Evolutionary conservation across 202 grass and related monocot genomes (phyloP).

Genomic region (Alloteropsis angusta): DNA sequence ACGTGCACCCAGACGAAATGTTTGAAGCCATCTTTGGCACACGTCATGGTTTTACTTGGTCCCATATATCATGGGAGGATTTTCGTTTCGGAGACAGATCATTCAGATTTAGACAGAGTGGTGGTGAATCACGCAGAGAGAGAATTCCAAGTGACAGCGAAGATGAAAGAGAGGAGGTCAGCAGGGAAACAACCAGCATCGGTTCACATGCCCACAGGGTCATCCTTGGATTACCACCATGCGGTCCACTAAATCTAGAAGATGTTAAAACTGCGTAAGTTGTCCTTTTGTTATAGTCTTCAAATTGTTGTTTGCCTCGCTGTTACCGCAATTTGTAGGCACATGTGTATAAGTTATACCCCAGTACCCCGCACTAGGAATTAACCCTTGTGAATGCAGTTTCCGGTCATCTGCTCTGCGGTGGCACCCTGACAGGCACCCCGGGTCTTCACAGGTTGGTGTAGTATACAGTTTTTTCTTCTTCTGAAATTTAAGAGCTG

Average conservation of each 20-base stretch:
- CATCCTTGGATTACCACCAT: conserved; percentile 50
- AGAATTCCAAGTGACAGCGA: conserved; percentile 33
- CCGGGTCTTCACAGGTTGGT: conserved; percentile 75
- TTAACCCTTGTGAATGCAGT: conserved; percentile 28
- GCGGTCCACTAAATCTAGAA: conserved; percentile 60
- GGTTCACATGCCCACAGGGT: conserved; percentile 58
- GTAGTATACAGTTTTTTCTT: neutral
- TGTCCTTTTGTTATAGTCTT: neutral
- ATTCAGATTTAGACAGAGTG: conserved; percentile 38
- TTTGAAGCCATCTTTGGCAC: conserved; percentile 58
- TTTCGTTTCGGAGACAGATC: conserved; percentile 34
- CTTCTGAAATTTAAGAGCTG: neutral
- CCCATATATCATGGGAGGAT: conserved; percentile 49
- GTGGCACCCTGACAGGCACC: conserved; percentile 95
- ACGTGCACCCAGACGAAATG: conserved; percentile 44
- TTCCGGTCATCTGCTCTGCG: conserved; percentile 69
- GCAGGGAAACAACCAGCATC: conserved; percentile 17
- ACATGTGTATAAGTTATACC: neutral
- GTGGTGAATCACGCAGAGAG: conserved; percentile 33
- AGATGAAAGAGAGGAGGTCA: conserved; percentile 42
- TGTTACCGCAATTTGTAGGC: neutral
- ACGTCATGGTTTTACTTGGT: conserved; percentile 52
- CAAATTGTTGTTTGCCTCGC: conserved; percentile 21
- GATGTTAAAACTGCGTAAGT: conserved; percentile 87
- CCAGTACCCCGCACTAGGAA: neutral